Percentiles rank a stretch among this genome's conserved stretches.
These are phyloP conservation scores for Candida namnaoensis DNA, from an alignment of 805 yeast species.

Conservation along the genomic window DNA sequence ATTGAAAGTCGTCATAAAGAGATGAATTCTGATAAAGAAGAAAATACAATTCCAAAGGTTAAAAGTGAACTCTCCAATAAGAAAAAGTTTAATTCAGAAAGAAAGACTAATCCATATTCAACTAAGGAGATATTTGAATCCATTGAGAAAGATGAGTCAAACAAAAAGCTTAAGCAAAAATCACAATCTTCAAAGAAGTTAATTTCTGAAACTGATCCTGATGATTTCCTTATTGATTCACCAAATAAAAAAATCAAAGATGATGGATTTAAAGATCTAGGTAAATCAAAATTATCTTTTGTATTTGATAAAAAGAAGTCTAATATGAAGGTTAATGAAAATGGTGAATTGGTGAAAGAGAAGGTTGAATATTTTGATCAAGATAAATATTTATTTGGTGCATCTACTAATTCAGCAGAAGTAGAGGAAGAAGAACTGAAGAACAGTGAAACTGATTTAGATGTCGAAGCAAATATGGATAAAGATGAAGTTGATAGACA, in stretches of 20 bases:
- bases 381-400: background rate
- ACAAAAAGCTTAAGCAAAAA: no score
- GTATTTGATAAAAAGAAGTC: background rate
- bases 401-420: background rate
- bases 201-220: background rate
- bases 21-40: no score
- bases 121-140: no score
- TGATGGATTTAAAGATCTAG: background rate
- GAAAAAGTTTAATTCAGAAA: no score
- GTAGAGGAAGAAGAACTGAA: background rate
- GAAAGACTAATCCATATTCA: no score
- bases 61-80: no score
- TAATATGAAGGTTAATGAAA: background rate
- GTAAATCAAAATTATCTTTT: background rate
- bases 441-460: no score
- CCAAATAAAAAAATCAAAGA: background rate
- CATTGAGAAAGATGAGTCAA: no score
- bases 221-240: background rate
- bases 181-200: background rate
- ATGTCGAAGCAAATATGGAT: background rate
- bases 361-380: constrained; percentile 1
- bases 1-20: background rate
- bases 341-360: background rate
- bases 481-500: background rate
- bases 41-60: no score